These are phyloP conservation scores for Talaromyces stipitatus DNA, from an alignment of 495 filamentous ascomycete genomes.

Conservation along the genomic window DNA sequence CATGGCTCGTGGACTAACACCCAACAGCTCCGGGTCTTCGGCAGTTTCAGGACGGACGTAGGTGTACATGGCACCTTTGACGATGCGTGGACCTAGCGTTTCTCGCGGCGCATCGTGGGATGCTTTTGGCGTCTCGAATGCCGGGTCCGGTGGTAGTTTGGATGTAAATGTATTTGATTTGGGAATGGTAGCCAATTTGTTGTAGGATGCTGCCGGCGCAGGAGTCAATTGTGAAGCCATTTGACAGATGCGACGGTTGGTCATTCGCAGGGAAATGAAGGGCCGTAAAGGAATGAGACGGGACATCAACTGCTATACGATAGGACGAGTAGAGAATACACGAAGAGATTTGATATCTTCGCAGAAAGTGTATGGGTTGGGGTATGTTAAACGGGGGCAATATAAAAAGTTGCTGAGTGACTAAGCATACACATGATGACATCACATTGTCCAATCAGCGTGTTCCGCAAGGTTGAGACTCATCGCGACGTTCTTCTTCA, in stretches of 20 bases:
- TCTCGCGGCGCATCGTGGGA: slow-evolving; percentile 75
- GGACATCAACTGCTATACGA: neutral
- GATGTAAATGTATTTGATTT: slow-evolving; percentile 83
- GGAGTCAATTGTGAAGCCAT: slow-evolving; percentile 50
- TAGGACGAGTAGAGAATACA: neutral
- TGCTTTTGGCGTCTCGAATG: slow-evolving; percentile 68
- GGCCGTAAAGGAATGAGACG: neutral
- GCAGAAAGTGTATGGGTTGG: neutral
- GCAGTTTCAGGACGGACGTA: slow-evolving; percentile 74
- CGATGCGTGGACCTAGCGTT: slow-evolving; percentile 70
- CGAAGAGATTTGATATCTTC: neutral
- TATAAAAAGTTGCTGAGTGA: neutral
- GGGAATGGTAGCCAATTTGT: slow-evolving; percentile 61
- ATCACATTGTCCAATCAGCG: neutral
- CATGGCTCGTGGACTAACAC: slow-evolving; percentile 69
- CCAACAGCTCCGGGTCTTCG: slow-evolving; percentile 68
- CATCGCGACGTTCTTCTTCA: neutral
- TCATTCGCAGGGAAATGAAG: slow-evolving; percentile 4
- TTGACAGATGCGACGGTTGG: slow-evolving; percentile 19
- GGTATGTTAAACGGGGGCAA: neutral
- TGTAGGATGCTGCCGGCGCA: slow-evolving; percentile 14
- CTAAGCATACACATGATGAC: neutral
- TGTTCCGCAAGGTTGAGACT: too few relatives aligned
- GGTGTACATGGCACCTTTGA: slow-evolving; percentile 80
- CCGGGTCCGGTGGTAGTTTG: slow-evolving; percentile 66